Base-by-base conservation (phyloP, 2,329 filamentous ascomycete genomes). In the Paecilomyces niveus region DNA sequence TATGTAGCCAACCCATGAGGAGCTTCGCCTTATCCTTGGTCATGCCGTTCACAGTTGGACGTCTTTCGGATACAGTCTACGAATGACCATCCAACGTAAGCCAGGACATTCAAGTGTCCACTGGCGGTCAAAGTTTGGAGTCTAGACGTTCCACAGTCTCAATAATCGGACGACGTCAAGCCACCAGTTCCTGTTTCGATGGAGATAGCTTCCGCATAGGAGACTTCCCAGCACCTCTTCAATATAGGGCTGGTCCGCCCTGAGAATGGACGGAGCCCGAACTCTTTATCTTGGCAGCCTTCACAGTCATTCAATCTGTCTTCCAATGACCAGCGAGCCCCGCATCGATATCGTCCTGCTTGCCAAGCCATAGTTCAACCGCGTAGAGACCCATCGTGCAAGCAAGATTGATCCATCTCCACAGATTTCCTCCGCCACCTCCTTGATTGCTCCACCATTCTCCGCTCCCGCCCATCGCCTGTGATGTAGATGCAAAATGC, bases 351-450 rank as follows among this genome's bases (percentile, higher is more conserved):
- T 95, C 90, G 57, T 79, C 74, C 56, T 76, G 70, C 63, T 89
- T 89, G 22, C 91, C 90, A 10, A 97, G 83, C 69, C 92, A 93
- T 57, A 97, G 78, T 75, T 99, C 94, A 51, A 97, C 81, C 3
- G 91, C 89, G 71, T 99, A 99, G 15, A 97, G 77, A 6, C 83
- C 83, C 89, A 97, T 95, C 0, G 92, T 97, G 54, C 88, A 86
- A 5, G 87, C 89, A 50, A 97, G 82, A 66, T 99, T 99, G 65
- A 94, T 84, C 94, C 94, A 97, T 57, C 92, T 84, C 90, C 91
- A 96, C 18, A 89, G 83, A 70, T 94, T 95, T 18, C 92, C 90
- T 11, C 90, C 92, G 3, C 86, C 90, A 5, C 89, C 90, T 15
- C 90, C 90, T 67, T 92, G 87, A 55, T 89, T 86, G 2, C 88